A percentile compares a stretch with the other conserved stretches of the same genome.
Conservation (phyloP, 2,329 filamentous ascomycete genomes). For the Fusarium sp. region DNA sequence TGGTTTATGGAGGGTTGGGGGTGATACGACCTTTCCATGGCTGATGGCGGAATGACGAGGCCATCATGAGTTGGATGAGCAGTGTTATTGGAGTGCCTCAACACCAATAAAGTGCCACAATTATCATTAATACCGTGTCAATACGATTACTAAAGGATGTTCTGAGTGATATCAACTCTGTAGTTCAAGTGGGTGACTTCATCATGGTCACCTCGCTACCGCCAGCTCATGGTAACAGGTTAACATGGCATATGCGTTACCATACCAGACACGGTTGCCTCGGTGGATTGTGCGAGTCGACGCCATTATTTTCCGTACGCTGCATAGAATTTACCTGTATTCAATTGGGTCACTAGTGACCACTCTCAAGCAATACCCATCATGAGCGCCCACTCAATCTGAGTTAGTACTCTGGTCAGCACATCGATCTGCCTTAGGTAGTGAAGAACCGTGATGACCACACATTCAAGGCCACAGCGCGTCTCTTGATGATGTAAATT, state of each 20-base stretch:
- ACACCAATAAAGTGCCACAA: neutral
- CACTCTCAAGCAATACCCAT: neutral
- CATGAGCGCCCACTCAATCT: neutral
- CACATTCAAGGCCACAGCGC: neutral
- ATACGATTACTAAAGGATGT: neutral
- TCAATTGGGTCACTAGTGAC: neutral
- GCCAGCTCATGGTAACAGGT: neutral
- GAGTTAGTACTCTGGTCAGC: neutral
- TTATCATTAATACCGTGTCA: no score
- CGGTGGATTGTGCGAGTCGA: neutral
- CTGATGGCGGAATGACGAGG: neutral
- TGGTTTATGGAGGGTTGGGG: neutral
- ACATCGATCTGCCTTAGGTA: no score
- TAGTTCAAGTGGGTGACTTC: neutral
- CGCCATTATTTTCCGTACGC: neutral
- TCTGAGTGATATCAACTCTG: neutral
- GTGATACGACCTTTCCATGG: neutral
- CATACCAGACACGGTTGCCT: no score
- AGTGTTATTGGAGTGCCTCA: neutral
- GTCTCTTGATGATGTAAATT: neutral
- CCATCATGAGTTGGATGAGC: constrained; percentile 5
- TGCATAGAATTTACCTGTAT: no score
- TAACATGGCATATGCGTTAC: neutral
- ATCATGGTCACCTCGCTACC: constrained; percentile 7
- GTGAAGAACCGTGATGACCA: neutral